Evolutionary conservation across 1,284 basidiomycete genomes (phyloP).

Genomic region (Ustilago curta): DNA sequence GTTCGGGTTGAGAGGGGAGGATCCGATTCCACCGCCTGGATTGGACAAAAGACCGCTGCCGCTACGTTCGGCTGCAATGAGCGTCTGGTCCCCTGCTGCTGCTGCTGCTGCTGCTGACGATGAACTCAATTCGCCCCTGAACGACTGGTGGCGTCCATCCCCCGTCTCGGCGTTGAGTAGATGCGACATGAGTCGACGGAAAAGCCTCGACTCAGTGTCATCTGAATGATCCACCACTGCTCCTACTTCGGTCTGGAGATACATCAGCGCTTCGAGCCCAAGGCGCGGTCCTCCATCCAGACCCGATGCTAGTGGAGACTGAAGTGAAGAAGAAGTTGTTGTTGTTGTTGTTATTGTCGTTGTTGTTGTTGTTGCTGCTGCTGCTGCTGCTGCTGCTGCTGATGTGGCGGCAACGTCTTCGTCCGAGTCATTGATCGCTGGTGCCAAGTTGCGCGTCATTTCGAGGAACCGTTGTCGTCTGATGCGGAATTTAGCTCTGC

Average conservation of each 20-base stretch:
- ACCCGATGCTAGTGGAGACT: neutral
- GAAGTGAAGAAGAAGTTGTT: neutral
- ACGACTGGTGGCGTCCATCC: neutral
- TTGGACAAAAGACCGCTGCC: neutral
- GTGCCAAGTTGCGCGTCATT: constrained; percentile 48
- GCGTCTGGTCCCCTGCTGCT: constrained; percentile 17
- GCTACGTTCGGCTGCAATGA: constrained; percentile 1
- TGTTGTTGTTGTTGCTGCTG: neutral
- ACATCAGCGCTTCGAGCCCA: constrained; percentile 66
- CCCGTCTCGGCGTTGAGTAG: constrained; percentile 51
- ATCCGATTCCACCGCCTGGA: constrained; percentile 22
- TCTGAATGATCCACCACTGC: constrained; percentile 67
- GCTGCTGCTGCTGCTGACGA: neutral
- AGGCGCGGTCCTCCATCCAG: constrained; percentile 30
- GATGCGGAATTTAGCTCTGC: constrained; percentile 66
- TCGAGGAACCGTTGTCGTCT: constrained; percentile 67
- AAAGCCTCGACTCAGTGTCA: constrained; percentile 61
- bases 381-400: neutral
- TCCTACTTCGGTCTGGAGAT: constrained; percentile 68
- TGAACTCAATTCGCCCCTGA: constrained; percentile 6
- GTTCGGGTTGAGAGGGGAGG: constrained; percentile 36
- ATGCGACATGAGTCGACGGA: constrained; percentile 68
- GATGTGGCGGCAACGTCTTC: constrained; percentile 17
- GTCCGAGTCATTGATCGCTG: constrained; percentile 32
- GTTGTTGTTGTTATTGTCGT: neutral